These are phyloP conservation scores for Trichoderma sp. DNA, from an alignment of 2,329 filamentous ascomycete species.

Conservation along the genomic window DNA sequence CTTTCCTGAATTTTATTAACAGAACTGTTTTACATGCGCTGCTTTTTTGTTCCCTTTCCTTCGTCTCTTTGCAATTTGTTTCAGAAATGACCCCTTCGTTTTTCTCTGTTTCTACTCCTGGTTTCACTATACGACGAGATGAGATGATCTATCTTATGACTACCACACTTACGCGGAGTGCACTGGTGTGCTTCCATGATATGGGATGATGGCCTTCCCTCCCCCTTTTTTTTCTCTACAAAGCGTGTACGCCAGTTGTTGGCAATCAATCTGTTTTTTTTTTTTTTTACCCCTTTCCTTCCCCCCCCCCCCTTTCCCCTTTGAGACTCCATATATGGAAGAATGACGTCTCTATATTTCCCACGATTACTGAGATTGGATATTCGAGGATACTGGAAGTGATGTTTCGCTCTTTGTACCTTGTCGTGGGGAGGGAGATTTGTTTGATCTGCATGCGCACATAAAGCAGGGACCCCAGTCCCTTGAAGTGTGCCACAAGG, in stretches of 20 bases:
- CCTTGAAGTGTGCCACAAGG: constrained; percentile 18
- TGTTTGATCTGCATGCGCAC: constrained; percentile 19
- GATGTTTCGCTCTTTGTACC: constrained; percentile 4
- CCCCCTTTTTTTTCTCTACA: background rate
- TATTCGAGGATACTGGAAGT: background rate
- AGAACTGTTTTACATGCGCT: constrained; percentile 18
- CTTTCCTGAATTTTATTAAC: constrained; percentile 24
- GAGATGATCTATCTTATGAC: constrained; percentile 35
- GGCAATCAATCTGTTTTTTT: constrained; percentile 21
- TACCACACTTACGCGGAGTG: constrained; percentile 29
- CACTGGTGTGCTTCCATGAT: constrained; percentile 25
- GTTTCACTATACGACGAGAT: constrained; percentile 31
- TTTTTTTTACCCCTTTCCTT: constrained; percentile 21
- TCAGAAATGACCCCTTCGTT: background rate
- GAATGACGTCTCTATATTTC: background rate
- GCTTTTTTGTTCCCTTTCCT: constrained; percentile 23
- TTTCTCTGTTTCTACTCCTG: constrained; percentile 24
- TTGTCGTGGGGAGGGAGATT: constrained; percentile 3
- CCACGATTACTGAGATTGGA: background rate
- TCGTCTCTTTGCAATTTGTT: constrained; percentile 11
- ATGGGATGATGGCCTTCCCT: constrained; percentile 25
- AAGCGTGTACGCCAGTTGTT: constrained; percentile 23
- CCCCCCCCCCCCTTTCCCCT: too few relatives aligned
- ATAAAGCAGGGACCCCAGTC: constrained; percentile 12
- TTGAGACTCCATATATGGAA: constrained; percentile 5